Evolutionary conservation across 2,329 filamentous ascomycete species (phyloP), one percentile per base, ranked within the genome.

Genomic region (Ophiognomonia clavigignenti-juglandacearum): DNA sequence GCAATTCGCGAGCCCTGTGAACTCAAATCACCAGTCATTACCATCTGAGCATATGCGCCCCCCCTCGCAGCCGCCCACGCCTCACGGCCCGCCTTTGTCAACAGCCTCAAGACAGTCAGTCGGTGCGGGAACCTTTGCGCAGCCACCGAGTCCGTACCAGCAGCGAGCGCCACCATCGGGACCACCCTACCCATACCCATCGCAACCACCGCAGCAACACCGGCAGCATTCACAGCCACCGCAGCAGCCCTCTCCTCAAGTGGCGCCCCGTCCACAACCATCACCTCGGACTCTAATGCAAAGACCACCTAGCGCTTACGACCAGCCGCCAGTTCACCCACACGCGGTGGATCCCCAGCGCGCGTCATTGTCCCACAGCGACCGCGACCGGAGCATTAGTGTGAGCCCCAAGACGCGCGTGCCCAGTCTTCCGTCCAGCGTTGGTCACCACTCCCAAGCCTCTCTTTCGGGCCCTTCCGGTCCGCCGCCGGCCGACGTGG

Each of bases 331-430:
- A 31, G 43, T 8, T 29, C 61, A 57, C 6, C 39, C 50, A 11
- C 43, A 49, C 24, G 22, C 38, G 11, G 57, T 62, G 32, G 70
- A 73, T 52, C 62, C 66, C 36, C 70, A 71, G 53, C 69, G 69
- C 63, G 65, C 77, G 60, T 72, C 74, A 36, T 70, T 74, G 48
- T 75, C 76, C 36, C 73, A 74, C 40, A 74, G 74, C 53, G 84
- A 88, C 46, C 78, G 85, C 57, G 86, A 87, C 52, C 72, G 77
- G 41, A 88, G 83, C 61, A 64, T 85, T 44, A 91, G 86, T 59
- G 80, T 92, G 42, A 92, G 86, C 61, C 88, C 88, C 24, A 90
- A 88, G 67, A 89, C 86, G 29, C 74, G 78, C 53, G 69, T 83
- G 14, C 68, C 74, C 32, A 79, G 74, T 55, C 59, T 79, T 31